Conservation (phyloP, 2,329 filamentous ascomycete species). For the Phialophora verrucosa region DNA sequence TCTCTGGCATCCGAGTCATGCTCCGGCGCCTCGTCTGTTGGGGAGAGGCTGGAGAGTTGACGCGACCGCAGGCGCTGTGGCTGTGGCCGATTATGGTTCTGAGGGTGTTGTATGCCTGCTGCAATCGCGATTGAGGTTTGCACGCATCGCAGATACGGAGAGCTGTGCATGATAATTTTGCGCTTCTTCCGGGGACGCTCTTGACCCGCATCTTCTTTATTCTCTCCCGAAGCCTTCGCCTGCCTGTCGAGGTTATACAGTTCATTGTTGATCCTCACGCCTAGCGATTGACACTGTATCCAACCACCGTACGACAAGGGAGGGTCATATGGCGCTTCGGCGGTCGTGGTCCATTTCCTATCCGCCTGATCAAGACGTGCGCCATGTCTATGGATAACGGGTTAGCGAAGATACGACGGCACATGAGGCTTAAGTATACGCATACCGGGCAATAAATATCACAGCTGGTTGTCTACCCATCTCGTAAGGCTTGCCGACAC, state of each 20-base stretch:
- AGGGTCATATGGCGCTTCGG: conserved; percentile 92
- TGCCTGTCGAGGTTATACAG: conserved; percentile 58
- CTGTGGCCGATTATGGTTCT: conserved; percentile 38
- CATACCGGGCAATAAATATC: conserved; percentile 52
- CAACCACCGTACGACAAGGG: conserved; percentile 94
- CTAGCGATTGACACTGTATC: conserved; percentile 81
- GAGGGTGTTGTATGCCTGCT: conserved; percentile 71
- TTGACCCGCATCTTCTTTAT: conserved; percentile 32
- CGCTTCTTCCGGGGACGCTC: conserved; percentile 49
- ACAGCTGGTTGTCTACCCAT: conserved; percentile 49
- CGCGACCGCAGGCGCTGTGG: conserved; percentile 34
- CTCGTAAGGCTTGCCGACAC: conserved; percentile 28
- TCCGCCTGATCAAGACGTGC: conserved; percentile 93
- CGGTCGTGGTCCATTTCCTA: conserved; percentile 91
- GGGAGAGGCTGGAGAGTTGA: conserved; percentile 35
- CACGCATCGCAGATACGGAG: conserved; percentile 90
- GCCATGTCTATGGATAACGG: conserved; percentile 71
- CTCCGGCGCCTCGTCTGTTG: conserved; percentile 36
- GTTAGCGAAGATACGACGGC: background rate
- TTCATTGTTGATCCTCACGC: conserved; percentile 80
- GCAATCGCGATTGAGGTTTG: conserved; percentile 90
- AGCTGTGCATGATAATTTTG: conserved; percentile 85
- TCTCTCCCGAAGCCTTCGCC: background rate
- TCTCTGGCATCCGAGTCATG: conserved; percentile 30
- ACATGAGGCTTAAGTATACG: too few relatives aligned